Conservation (phyloP, 768 basidiomycete species). For the Podaxis pistillaris region DNA sequence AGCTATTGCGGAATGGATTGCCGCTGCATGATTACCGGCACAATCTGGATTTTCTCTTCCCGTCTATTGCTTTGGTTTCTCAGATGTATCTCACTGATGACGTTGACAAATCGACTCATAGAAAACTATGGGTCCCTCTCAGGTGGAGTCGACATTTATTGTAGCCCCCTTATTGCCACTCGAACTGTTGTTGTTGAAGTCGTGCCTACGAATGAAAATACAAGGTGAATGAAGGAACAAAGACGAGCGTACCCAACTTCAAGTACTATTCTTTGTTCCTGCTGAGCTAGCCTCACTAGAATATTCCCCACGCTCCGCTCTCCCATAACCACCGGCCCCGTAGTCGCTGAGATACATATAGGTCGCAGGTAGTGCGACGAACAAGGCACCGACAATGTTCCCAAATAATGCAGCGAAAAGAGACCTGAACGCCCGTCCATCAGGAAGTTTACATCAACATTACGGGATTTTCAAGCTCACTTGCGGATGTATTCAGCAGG, state of each 20-base stretch:
- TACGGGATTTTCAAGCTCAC: slow-evolving; percentile 31
- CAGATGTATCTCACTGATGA: background rate
- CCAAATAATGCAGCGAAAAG: slow-evolving; percentile 65
- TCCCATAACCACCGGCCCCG: slow-evolving; percentile 31
- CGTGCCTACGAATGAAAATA: background rate
- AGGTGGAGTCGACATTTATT: background rate
- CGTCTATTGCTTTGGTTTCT: background rate
- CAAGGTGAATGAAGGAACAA: background rate
- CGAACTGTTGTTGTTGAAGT: background rate
- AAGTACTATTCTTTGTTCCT: slow-evolving; percentile 11
- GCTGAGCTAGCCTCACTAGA: slow-evolving; percentile 15
- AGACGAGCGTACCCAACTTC: too few relatives aligned
- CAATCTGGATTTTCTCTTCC: background rate
- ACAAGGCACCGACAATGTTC: slow-evolving; percentile 62
- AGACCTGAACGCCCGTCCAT: slow-evolving; percentile 35
- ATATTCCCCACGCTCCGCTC: slow-evolving; percentile 37
- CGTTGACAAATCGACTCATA: background rate
- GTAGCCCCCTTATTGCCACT: background rate
- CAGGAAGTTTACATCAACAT: background rate
- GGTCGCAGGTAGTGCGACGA: slow-evolving; percentile 61
- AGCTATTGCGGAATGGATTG: slow-evolving; percentile 50
- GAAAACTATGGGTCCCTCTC: background rate
- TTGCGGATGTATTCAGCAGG: slow-evolving; percentile 62
- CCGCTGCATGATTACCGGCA: slow-evolving; percentile 5
- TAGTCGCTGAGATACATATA: slow-evolving; percentile 61